A percentile compares a stretch with the other conserved stretches of the same genome.
These are phyloP conservation scores for Fusarium agapanthi DNA, from an alignment of 2,329 filamentous ascomycete genomes.

Conservation along the genomic window DNA sequence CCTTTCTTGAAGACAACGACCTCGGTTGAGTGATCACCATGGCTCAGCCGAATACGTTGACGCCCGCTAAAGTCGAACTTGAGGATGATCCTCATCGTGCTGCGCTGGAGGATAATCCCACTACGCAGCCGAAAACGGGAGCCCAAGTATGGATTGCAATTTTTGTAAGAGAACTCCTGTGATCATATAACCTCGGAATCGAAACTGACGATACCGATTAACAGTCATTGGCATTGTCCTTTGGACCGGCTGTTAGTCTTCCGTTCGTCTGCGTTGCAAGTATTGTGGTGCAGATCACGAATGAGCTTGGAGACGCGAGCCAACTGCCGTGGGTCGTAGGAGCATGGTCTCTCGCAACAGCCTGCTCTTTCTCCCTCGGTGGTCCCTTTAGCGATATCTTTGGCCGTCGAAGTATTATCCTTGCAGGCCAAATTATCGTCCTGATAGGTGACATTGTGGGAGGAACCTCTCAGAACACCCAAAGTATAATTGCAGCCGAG, in stretches of 20 bases:
- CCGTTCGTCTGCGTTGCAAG: background rate
- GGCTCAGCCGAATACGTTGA: background rate
- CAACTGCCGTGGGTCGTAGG: constrained; percentile 13
- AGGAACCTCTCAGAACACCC: background rate
- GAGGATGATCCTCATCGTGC: constrained; percentile 21
- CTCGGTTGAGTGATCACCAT: background rate
- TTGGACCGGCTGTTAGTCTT: constrained; percentile 3
- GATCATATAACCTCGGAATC: background rate
- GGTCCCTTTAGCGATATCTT: constrained; percentile 14
- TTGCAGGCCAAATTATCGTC: background rate
- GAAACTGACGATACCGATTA: background rate
- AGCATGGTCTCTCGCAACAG: constrained; percentile 4
- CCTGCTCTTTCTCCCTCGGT: constrained; percentile 19
- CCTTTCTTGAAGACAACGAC: background rate
- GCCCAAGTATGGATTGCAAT: constrained; percentile 1
- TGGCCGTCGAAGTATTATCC: constrained; percentile 3
- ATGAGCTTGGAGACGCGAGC: background rate
- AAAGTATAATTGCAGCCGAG: constrained; percentile 4
- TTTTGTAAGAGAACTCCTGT: background rate
- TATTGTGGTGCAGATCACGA: constrained; percentile 9
- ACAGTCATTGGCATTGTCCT: constrained; percentile 17
- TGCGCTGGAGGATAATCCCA: constrained; percentile 11
- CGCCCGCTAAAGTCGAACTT: background rate
- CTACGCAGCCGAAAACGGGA: background rate
- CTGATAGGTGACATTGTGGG: constrained; percentile 14